A percentile compares a stretch with the other conserved stretches of the same genome.
Evolutionary conservation across 352 stramenopile genomes (phyloP).

Genomic region (Globisporangium mamillatum): DNA sequence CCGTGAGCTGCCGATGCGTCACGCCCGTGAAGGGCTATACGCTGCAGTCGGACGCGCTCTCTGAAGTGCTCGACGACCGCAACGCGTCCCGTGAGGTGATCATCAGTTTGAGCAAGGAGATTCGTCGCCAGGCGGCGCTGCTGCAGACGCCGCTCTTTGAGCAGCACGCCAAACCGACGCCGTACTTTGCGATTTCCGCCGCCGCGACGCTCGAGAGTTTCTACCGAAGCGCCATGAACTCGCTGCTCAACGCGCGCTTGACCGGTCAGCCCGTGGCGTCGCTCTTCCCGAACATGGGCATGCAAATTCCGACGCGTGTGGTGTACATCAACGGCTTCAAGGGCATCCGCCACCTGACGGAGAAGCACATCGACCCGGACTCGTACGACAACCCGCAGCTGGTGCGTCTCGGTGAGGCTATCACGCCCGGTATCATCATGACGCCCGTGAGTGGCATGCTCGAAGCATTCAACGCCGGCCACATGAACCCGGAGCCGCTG

Average conservation of each 20-base stretch:
- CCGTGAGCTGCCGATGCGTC: conserved; percentile 75
- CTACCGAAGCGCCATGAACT: conserved; percentile 92
- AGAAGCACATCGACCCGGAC: conserved; percentile 84
- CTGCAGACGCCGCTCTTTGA: conserved; percentile 89
- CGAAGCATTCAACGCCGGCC: conserved; percentile 91
- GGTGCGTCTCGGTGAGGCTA: conserved; percentile 75
- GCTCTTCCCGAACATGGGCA: conserved; percentile 93
- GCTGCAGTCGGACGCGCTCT: conserved; percentile 61
- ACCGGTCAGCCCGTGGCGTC: conserved; percentile 72
- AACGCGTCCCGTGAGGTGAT: conserved; percentile 80
- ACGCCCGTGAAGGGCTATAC: conserved; percentile 80
- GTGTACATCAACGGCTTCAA: conserved; percentile 95
- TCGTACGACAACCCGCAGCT: conserved; percentile 77
- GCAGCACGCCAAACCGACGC: conserved; percentile 88
- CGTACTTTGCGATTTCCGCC: conserved; percentile 89
- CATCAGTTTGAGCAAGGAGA: conserved; percentile 85
- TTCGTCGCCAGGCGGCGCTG: conserved; percentile 80
- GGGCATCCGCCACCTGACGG: conserved; percentile 78
- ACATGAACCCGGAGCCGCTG: conserved; percentile 92
- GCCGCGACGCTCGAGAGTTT: conserved; percentile 91
- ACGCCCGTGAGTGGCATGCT: conserved; percentile 90
- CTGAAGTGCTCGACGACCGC: conserved; percentile 76
- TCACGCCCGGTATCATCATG: conserved; percentile 91
- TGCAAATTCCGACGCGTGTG: conserved; percentile 92
- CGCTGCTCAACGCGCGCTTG: conserved; percentile 86